Evolutionary conservation across 257 asterid genomes (phyloP).

Genomic region (Paulownia fortunei): DNA sequence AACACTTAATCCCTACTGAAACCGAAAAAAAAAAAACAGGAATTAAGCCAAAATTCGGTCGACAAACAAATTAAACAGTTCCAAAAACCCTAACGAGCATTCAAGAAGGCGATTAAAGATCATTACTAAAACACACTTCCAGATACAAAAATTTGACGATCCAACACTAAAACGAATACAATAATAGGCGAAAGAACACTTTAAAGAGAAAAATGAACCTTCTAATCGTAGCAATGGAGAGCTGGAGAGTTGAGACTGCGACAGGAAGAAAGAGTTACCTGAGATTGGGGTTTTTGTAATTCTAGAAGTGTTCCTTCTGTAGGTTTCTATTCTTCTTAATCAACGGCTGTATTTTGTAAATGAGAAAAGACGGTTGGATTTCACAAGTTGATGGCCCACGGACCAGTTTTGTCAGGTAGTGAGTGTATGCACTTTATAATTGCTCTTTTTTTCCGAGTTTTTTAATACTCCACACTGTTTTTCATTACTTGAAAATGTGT

Average conservation of each 20-base stretch:
- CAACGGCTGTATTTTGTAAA: background rate
- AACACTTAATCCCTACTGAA: background rate
- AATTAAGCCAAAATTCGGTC: background rate
- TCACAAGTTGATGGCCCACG: background rate
- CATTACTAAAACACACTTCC: background rate
- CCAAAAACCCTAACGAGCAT: background rate
- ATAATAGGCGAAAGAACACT: background rate
- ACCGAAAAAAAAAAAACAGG: background rate
- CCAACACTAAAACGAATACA: background rate
- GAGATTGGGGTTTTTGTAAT: conserved; percentile 3
- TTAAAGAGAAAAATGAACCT: background rate
- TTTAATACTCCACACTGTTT: background rate
- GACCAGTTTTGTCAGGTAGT: background rate
- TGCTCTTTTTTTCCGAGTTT: background rate
- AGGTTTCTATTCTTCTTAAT: background rate
- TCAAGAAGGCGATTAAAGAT: background rate
- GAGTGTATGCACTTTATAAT: background rate
- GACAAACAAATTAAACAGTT: background rate
- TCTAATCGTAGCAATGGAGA: background rate
- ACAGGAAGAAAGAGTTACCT: background rate
- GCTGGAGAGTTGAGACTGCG: conserved; percentile 8
- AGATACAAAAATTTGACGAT: background rate
- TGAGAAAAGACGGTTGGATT: background rate
- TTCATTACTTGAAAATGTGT: no score
- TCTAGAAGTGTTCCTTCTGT: conserved; percentile 1